phyloP scores from a whole-genome alignment of 441 rosid species.

The Erodium moschatum region DNA sequence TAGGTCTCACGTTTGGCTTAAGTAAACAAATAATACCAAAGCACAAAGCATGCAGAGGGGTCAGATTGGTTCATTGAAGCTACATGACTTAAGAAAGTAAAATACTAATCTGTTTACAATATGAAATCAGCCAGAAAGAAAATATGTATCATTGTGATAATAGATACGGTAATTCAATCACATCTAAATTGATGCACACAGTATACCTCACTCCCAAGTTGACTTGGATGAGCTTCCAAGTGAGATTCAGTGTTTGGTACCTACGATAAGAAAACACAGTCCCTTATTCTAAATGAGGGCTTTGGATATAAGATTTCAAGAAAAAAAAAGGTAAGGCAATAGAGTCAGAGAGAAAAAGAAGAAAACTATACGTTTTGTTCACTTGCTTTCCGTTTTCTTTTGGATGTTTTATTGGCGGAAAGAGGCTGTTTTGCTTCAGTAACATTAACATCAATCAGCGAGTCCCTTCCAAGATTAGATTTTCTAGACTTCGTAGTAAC shows the following conservation, averaged over 20 bases:
- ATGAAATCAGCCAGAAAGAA: slow-evolving; percentile 1
- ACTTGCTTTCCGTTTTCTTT: slow-evolving; percentile 45
- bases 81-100: neutral
- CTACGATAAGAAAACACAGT: neutral
- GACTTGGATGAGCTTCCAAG: slow-evolving; percentile 27
- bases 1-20: neutral
- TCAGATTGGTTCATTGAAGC: neutral
- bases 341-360: slow-evolving; percentile 8
- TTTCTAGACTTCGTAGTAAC: slow-evolving; percentile 33
- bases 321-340: slow-evolving; percentile 6
- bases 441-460: slow-evolving; percentile 27
- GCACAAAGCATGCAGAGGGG: neutral
- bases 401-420: slow-evolving; percentile 29
- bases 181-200: neutral
- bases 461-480: slow-evolving; percentile 38
- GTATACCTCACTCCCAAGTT: slow-evolving; percentile 41
- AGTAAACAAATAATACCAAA: neutral
- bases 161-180: neutral
- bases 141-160: neutral
- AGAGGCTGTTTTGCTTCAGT: slow-evolving; percentile 36
- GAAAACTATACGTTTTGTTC: slow-evolving; percentile 31
- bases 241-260: slow-evolving; percentile 28
- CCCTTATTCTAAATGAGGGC: neutral
- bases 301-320: neutral
- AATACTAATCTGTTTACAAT: neutral